phyloP scores from a whole-genome alignment of 257 asterid species.

The Ocimum tenuiflorum region DNA sequence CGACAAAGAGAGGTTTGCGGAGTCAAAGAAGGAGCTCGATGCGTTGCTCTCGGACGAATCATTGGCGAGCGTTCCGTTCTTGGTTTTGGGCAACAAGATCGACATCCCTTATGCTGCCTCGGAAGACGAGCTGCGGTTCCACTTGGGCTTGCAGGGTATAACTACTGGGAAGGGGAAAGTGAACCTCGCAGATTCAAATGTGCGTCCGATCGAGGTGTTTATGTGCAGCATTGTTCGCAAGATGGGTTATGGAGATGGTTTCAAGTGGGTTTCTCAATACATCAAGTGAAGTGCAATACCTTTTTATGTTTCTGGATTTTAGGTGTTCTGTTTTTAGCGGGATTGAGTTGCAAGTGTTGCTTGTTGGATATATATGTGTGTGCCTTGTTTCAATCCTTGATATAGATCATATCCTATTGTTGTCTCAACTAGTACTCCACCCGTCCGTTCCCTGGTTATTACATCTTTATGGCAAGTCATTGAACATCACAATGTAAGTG shows the following conservation, averaged over 20 bases:
- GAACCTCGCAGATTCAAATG: conserved; percentile 55
- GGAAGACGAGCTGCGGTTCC: conserved; percentile 64
- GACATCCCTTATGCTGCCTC: conserved; percentile 79
- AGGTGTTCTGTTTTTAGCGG: conserved; percentile 4
- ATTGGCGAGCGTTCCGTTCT: conserved; percentile 66
- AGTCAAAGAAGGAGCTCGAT: conserved; percentile 75
- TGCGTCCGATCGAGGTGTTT: conserved; percentile 72
- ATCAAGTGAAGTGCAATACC: conserved; percentile 36
- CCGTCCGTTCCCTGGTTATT: too few relatives aligned
- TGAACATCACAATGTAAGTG: too few relatives aligned
- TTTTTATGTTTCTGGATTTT: conserved; percentile 6
- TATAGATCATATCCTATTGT: not conserved
- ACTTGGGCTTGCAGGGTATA: conserved; percentile 54
- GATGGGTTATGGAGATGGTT: too few relatives aligned
- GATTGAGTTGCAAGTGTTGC: conserved; percentile 20
- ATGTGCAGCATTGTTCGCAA: conserved; percentile 95
- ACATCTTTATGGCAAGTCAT: too few relatives aligned
- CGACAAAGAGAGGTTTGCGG: conserved; percentile 74
- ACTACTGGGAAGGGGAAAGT: conserved; percentile 84
- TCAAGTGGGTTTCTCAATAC: conserved; percentile 80
- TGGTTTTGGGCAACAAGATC: too few relatives aligned
- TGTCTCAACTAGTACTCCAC: not conserved
- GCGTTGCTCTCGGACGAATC: conserved; percentile 73
- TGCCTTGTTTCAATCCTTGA: conserved; percentile 17
- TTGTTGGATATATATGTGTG: conserved; percentile 23